A percentile compares a stretch with the other conserved stretches of the same genome.
Conservation (phyloP, 2,329 filamentous ascomycete genomes). For the Clarireedia paspali region DNA sequence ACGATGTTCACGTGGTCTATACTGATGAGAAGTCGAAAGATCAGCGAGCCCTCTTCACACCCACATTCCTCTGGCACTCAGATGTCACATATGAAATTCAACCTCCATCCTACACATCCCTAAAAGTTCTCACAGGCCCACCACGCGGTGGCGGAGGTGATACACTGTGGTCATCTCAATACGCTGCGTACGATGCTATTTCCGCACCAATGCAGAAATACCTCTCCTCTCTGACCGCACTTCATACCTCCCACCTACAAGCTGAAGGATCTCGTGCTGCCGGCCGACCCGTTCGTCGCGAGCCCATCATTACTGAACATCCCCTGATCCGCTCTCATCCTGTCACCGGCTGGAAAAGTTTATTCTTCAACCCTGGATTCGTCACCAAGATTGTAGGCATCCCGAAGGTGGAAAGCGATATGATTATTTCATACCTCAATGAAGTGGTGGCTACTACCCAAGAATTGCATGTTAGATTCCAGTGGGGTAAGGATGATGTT, state of each 20-base stretch:
- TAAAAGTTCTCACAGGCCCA: slow-evolving; percentile 46
- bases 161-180: slow-evolving; percentile 50
- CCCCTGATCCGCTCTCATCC: slow-evolving; percentile 52
- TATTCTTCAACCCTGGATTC: slow-evolving; percentile 53
- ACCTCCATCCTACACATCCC: slow-evolving; percentile 48
- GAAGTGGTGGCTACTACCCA: slow-evolving; percentile 50
- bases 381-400: slow-evolving; percentile 51
- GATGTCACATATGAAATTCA: slow-evolving; percentile 50
- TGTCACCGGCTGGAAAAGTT: slow-evolving; percentile 53
- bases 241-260: slow-evolving; percentile 48
- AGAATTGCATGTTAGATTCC: slow-evolving; percentile 61
- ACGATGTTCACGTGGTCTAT: slow-evolving; percentile 50
- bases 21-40: slow-evolving; percentile 44
- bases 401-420: slow-evolving; percentile 46
- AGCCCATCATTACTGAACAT: slow-evolving; percentile 46
- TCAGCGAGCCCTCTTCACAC: slow-evolving; percentile 45
- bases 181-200: slow-evolving; percentile 50
- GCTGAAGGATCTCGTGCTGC: slow-evolving; percentile 35
- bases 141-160: slow-evolving; percentile 48
- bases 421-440: slow-evolving; percentile 44
- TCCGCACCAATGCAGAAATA: slow-evolving; percentile 49
- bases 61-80: slow-evolving; percentile 38
- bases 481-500: slow-evolving; percentile 57
- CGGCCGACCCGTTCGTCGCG: slow-evolving; percentile 38
- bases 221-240: slow-evolving; percentile 47